Evolutionary conservation across 306 rosid genomes (phyloP).

Genomic region (Acmispon strigosus): DNA sequence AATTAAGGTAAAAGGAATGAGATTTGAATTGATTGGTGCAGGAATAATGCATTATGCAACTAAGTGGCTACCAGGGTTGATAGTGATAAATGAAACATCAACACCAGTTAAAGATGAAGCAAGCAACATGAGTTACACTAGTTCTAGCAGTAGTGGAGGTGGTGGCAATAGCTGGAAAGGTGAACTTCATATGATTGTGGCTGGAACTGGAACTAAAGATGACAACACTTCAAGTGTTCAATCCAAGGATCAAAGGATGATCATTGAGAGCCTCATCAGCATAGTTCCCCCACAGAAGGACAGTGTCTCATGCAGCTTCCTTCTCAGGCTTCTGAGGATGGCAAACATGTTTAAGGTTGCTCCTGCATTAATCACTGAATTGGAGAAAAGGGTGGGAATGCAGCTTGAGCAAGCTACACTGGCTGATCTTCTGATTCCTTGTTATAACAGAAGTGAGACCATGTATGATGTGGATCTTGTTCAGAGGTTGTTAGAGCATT

Average conservation of each 20-base stretch:
- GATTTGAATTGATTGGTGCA: constrained; percentile 78
- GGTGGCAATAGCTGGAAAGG: constrained; percentile 51
- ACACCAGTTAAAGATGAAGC: constrained; percentile 43
- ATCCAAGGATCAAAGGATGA: constrained; percentile 83
- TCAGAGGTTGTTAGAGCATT: constrained; percentile 91
- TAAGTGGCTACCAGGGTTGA: constrained; percentile 82
- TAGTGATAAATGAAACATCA: constrained; percentile 32
- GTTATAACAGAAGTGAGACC: constrained; percentile 55
- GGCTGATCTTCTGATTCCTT: constrained; percentile 72
- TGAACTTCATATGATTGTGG: constrained; percentile 70
- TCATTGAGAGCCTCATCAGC: constrained; percentile 89
- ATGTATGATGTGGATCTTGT: constrained; percentile 86
- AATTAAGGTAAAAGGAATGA: constrained; percentile 92
- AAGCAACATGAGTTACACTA: constrained; percentile 41
- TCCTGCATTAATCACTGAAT: constrained; percentile 75
- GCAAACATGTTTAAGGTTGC: constrained; percentile 90
- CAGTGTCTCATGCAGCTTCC: constrained; percentile 88
- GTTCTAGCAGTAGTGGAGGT: constrained; percentile 27
- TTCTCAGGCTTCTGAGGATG: constrained; percentile 76
- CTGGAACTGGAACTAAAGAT: constrained; percentile 50
- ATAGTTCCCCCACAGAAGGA: constrained; percentile 94
- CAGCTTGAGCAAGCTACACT: constrained; percentile 93
- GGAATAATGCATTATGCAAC: constrained; percentile 69
- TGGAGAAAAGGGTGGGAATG: constrained; percentile 97
- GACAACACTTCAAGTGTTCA: constrained; percentile 48